Conservation (phyloP, 2,329 filamentous ascomycete species). For the Neonectria neomacrospora region DNA sequence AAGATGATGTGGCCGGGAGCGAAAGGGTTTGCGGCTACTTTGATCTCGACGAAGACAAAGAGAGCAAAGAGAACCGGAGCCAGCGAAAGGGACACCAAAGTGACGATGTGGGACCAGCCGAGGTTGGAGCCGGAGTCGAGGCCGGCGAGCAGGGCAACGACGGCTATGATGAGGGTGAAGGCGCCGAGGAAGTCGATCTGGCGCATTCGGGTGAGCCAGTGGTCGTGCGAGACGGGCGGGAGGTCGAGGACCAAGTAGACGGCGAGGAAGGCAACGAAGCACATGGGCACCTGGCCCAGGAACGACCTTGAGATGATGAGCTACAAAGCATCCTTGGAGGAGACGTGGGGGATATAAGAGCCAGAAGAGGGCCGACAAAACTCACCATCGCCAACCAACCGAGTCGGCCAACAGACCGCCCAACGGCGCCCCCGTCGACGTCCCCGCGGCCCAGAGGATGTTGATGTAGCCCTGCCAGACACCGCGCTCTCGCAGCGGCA, state of each 20-base stretch:
- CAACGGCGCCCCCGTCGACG: constrained; percentile 74
- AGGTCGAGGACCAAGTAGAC: constrained; percentile 72
- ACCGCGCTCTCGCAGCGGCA: constrained; percentile 75
- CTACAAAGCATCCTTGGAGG: background rate
- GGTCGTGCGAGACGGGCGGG: constrained; percentile 67
- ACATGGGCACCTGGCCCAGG: constrained; percentile 75
- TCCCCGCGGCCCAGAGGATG: constrained; percentile 75
- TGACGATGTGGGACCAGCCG: constrained; percentile 70
- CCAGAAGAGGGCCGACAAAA: constrained; percentile 1
- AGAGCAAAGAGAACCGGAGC: constrained; percentile 69
- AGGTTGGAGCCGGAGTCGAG: constrained; percentile 79
- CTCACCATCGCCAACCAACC: constrained; percentile 79
- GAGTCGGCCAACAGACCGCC: constrained; percentile 78
- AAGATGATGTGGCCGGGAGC: constrained; percentile 80
- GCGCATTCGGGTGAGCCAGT: constrained; percentile 73
- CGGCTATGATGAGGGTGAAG: constrained; percentile 70
- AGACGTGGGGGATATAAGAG: background rate
- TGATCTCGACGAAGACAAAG: constrained; percentile 77
- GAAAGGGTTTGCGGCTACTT: constrained; percentile 76
- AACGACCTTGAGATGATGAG: constrained; percentile 67
- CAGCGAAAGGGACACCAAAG: constrained; percentile 66
- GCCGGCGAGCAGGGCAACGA: constrained; percentile 73
- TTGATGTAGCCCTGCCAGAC: constrained; percentile 81
- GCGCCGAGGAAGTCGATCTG: constrained; percentile 81
- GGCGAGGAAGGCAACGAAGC: constrained; percentile 70